These are phyloP conservation scores for Pelargonium myrrhifolium DNA, from an alignment of 441 rosid species.

Conservation along the genomic window DNA sequence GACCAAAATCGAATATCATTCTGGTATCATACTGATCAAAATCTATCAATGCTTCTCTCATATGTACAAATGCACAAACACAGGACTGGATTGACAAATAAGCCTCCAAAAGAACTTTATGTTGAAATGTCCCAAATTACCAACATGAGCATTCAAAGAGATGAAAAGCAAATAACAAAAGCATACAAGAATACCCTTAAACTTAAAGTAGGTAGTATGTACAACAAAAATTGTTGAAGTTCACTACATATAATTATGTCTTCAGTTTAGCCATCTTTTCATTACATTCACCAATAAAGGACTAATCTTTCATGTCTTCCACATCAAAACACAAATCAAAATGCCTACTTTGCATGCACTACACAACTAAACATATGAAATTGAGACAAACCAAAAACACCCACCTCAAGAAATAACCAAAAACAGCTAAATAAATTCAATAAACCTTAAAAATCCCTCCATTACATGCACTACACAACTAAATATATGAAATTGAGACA, in stretches of 20 bases:
- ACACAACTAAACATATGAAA: neutral
- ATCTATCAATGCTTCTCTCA: neutral
- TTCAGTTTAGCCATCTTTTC: neutral
- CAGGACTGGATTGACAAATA: neutral
- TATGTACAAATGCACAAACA: neutral
- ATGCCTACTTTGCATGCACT: neutral
- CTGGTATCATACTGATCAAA: neutral
- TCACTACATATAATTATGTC: neutral
- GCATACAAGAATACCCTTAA: neutral
- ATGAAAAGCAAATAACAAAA: neutral
- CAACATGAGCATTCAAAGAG: neutral
- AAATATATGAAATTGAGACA: neutral
- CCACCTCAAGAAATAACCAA: neutral
- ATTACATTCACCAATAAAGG: neutral
- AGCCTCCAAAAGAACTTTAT: neutral
- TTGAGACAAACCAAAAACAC: neutral
- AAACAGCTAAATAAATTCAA: neutral
- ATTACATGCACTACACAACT: neutral
- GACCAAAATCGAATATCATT: no score
- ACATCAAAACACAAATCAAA: neutral
- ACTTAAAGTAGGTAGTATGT: neutral
- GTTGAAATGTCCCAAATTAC: neutral
- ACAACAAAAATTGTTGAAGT: neutral
- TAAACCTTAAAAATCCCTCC: neutral
- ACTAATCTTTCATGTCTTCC: neutral